Base-by-base conservation (phyloP, 1,284 basidiomycete species). In the Thecaphora thlaspeos region DNA sequence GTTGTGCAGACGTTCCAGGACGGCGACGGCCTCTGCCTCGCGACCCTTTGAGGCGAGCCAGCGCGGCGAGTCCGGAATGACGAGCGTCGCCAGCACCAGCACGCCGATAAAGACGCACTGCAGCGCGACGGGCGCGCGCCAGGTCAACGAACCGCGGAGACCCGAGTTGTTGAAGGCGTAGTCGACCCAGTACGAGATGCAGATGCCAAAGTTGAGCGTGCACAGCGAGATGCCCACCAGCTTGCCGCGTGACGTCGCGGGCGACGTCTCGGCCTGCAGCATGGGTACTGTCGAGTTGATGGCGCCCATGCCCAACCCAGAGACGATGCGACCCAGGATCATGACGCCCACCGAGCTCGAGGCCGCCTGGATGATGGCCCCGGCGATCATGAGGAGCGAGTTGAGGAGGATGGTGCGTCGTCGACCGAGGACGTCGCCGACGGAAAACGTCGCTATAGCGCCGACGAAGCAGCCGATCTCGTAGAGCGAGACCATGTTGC, bases 21-120 rank as follows among this genome's bases (percentile, higher is more conserved):
- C 85, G 2, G 83, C 82, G 43, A 84, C 79, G 0, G 87, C 87
- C 62, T 87, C 83, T 2, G 83, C 83, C 19, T 68, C 46, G 30
- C 64, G 67, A 9, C 84, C 84, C 41, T 83, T 81, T 71, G 84
- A 85, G 32, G 86, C 78, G n/a, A 88, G 82, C 86, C 81, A 88
- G 75, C 87, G 81, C 11, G 87, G 87, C 11, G 86, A 87, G 73
- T 88, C 87, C 37, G 86, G 86, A 23, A 88, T 81, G 80, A 83
- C 61, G 68, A 86, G 83, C 21, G 87, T 84, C 14, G 81, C 81
- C 52, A 81, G 56, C 43, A 87, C 80, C 81, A 87, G 84, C 40
- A 86, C 78, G 7, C 85, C 50, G 2, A 86, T 86, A 45, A 88
- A 82, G 8, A 84, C 46, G 44, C 85, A 84, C 71, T 88, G 87